Base-by-base conservation (phyloP, 345 rosid genomes). In the Eucalyptus erythrocorys region DNA sequence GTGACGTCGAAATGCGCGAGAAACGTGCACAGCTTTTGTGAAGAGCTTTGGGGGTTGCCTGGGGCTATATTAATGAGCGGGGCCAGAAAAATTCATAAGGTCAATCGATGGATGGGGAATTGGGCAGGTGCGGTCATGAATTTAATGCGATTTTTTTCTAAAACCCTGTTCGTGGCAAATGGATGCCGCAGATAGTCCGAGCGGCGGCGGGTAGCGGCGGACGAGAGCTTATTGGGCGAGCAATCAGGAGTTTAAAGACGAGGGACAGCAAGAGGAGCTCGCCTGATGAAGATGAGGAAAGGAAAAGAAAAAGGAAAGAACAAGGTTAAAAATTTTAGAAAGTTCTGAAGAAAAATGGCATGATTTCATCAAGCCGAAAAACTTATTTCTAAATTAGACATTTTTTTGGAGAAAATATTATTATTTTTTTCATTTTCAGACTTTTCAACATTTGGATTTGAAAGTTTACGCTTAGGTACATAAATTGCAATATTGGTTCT, bases 361-460 rank as follows among this genome's bases (percentile, higher is more conserved):
- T 12, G 8, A 13, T 59, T 59, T 1, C 32, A 59, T 59, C 66
- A 0, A 0, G 6, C 26, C 8, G 1, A 7, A 40, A 40, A 42
- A 10, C 47, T 76, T 22, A 68, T 37, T 37, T 1, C 47, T 40
- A 40, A 37, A 40, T 76, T 40, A 17, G 3, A 24, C 13, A 8
- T 9, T 55, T 53, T 53, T 53, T 53, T 53, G 10, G 57, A 9
- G 3, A 53, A 19, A 3, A 19, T 17, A 3, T 19, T 45, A 9
- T 45, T 6, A 6, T 51, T 8, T 22, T 24, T 24, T 55, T 24
- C 26, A 51, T 51, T 21, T 51, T 51, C 57, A 0, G 5, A 1
- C 10, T 8, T 51, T 51, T 51, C 24, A 51, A 51, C 2, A 1
- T 0, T 55, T 22, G 3, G 6, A 24, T 1, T 1, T 4, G 0